phyloP scores from a whole-genome alignment of 2,329 filamentous ascomycete species.

The Ceratocystiopsis brevicomis region DNA sequence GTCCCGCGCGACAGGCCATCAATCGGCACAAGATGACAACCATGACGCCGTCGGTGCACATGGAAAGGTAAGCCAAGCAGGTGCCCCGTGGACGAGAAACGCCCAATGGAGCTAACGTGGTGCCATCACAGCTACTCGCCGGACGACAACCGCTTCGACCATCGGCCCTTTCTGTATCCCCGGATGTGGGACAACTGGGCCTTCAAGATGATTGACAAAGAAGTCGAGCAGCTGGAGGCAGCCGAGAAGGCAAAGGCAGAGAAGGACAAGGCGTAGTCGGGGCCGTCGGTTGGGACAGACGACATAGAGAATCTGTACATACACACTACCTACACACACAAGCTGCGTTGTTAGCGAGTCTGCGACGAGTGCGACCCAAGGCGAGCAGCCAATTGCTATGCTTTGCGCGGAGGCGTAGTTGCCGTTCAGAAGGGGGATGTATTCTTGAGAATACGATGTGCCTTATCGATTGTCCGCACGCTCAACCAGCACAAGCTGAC shows the following conservation, averaged over 20 bases:
- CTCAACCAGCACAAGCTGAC: constrained; percentile 7
- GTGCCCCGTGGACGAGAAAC: background rate
- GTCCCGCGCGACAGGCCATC: constrained; percentile 18
- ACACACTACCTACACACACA: no score
- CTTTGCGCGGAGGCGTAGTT: no score
- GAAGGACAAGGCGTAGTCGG: background rate
- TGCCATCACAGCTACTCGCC: constrained; percentile 14
- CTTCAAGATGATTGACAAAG: constrained; percentile 17
- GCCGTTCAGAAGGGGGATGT: no score
- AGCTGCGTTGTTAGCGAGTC: no score
- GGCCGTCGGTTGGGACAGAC: no score
- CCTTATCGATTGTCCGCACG: constrained; percentile 7
- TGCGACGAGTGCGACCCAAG: no score
- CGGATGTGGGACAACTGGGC: constrained; percentile 15
- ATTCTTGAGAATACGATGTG: background rate
- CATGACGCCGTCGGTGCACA: constrained; percentile 37
- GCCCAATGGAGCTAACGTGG: no score
- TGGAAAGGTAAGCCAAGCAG: constrained; percentile 5
- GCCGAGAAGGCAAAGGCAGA: constrained; percentile 4
- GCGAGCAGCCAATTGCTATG: no score
- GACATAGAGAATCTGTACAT: no score
- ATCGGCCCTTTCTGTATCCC: constrained; percentile 21
- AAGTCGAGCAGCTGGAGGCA: constrained; percentile 14
- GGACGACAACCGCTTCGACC: constrained; percentile 24
- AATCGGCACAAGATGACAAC: constrained; percentile 50